These are phyloP conservation scores for Tremella yokohamensis DNA, from an alignment of 768 basidiomycete species.

Conservation along the genomic window DNA sequence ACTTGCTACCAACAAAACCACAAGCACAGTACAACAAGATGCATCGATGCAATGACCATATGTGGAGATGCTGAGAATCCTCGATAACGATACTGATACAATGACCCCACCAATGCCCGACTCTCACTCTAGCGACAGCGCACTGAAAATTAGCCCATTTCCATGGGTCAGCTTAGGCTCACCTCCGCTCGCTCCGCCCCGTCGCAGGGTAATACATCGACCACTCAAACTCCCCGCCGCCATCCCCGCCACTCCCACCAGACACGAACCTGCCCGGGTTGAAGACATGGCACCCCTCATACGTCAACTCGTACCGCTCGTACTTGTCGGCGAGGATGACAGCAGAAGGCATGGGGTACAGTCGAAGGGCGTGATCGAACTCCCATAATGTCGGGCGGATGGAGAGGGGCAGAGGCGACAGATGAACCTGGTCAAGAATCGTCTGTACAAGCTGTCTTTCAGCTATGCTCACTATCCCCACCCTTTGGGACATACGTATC, in stretches of 20 bases:
- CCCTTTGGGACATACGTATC: constrained; percentile 64
- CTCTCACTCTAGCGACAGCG: too few relatives aligned
- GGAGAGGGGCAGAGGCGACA: constrained; percentile 77
- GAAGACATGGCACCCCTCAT: constrained; percentile 97
- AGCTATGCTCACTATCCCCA: not conserved
- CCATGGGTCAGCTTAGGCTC: constrained; percentile 61
- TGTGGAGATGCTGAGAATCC: too few relatives aligned
- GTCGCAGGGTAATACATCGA: constrained; percentile 86
- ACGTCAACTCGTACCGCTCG: constrained; percentile 91
- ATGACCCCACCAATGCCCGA: too few relatives aligned
- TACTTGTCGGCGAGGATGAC: constrained; percentile 95
- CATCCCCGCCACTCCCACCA: constrained; percentile 52
- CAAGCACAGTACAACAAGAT: constrained; percentile 14
- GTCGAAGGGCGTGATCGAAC: constrained; percentile 81
- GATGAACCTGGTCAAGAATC: constrained; percentile 88
- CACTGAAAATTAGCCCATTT: constrained; percentile 60
- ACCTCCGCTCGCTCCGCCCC: constrained; percentile 61
- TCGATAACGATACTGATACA: too few relatives aligned
- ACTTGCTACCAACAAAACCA: not conserved
- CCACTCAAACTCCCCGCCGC: constrained; percentile 64
- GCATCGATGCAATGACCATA: too few relatives aligned
- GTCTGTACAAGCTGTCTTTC: constrained; percentile 83
- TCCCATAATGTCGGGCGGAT: constrained; percentile 85
- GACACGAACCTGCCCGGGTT: constrained; percentile 92
- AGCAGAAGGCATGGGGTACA: constrained; percentile 90